Percentiles rank a stretch among this genome's conserved stretches.
phyloP scores from a whole-genome alignment of 2,329 filamentous ascomycete species.

The Colletotrichum agaves region DNA sequence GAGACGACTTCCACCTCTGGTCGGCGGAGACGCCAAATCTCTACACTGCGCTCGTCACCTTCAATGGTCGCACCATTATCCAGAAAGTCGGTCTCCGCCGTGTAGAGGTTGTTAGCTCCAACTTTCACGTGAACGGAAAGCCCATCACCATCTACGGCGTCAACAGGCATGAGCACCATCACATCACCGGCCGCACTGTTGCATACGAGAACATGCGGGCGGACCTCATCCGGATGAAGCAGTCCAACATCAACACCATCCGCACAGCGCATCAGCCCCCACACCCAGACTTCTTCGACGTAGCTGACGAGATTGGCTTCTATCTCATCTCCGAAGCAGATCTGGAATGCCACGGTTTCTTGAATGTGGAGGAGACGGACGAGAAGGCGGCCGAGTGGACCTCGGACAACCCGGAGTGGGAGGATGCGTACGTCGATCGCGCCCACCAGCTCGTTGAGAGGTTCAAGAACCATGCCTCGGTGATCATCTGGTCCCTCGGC shows the following conservation, averaged over 20 bases:
- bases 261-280: conserved; percentile 75
- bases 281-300: conserved; percentile 67
- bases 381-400: conserved; percentile 55
- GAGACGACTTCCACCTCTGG: conserved; percentile 69
- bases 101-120: conserved; percentile 68
- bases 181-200: conserved; percentile 68
- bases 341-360: conserved; percentile 66
- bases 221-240: conserved; percentile 75
- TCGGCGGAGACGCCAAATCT: conserved; percentile 74
- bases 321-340: conserved; percentile 71
- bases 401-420: conserved; percentile 70
- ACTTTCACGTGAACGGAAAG: conserved; percentile 73
- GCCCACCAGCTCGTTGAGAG: conserved; percentile 71
- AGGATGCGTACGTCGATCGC: conserved; percentile 73
- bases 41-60: conserved; percentile 60
- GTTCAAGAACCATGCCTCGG: conserved; percentile 67
- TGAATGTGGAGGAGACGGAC: conserved; percentile 45
- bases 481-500: conserved; percentile 78
- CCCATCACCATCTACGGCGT: conserved; percentile 74
- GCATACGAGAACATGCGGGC: conserved; percentile 67
- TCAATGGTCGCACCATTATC: conserved; percentile 51
- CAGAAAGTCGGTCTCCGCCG: conserved; percentile 73
- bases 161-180: conserved; percentile 78
- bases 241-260: conserved; percentile 76
- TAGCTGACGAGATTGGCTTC: conserved; percentile 71